Evolutionary conservation across 2,329 filamentous ascomycete genomes (phyloP), one percentile per base, ranked within the genome.

Genomic region (Fusarium coicis): DNA sequence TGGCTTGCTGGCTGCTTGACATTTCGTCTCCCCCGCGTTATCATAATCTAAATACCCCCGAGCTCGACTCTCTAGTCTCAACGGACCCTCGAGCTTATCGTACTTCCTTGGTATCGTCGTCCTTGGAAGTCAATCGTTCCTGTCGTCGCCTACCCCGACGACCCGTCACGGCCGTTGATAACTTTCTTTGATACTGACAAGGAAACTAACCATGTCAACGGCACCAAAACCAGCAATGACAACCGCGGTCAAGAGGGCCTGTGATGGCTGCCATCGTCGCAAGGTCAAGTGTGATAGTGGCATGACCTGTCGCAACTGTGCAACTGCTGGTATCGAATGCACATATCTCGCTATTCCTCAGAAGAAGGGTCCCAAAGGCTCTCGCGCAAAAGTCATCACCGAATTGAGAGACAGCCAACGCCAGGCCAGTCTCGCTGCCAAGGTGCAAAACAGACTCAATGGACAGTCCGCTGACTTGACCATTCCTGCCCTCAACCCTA

Each of bases 351-450:
- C 91, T 39, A 90, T 93, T 40, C 91, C 91, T 4, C 92, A 93
- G 83, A 93, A 93, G 84, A 93, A 93, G 80, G 92, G 92, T 3
- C 92, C 92, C 47, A 93, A 93, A 82, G 92, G 92, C 73, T 92
- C 90, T 37, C 85, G 91, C 68, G 92, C 92, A 56, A 94, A 93
- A 81, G 91, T 94, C 66, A 92, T 94, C 80, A 93, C 91, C 78
- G 91, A 93, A 78, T 81, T 94, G 68, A 88, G 92, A 73, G 90
- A 92, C 77, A 92, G 86, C 1, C 91, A 93, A 77, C 88, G 90
- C 74, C 89, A 91, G 79, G 90, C 89, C 23, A 91, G 88, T 67
- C 86, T 92, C 28, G 88, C 88, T 2, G 87, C 87, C 72, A 90
- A 89, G 79, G 86, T 91, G 21, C 89, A 91, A 74, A 89, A 86